Conservation (phyloP, 176 grass and related monocot genomes). For the Zea mays region DNA sequence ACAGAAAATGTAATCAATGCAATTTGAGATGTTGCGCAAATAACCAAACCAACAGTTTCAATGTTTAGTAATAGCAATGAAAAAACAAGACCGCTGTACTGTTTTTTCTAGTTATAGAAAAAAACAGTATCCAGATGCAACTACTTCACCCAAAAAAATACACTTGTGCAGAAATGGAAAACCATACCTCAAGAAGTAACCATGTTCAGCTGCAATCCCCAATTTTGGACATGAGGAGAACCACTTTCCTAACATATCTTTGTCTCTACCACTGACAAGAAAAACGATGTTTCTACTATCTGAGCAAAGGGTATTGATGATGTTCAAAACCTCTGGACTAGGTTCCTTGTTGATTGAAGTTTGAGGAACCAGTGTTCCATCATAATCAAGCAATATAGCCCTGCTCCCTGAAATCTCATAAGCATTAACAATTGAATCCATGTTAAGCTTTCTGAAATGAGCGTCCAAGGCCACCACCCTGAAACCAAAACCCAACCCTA, state of each 20-base stretch:
- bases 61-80: too few species aligned
- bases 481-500: conserved; percentile 92
- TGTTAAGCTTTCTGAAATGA: conserved; percentile 84
- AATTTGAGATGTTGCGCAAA: not conserved
- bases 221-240: conserved; percentile 71
- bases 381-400: conserved; percentile 88
- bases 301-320: conserved; percentile 78
- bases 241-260: conserved; percentile 60
- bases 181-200: conserved; percentile 77
- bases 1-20: not conserved
- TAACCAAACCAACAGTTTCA: not conserved
- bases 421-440: conserved; percentile 72
- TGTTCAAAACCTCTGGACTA: conserved; percentile 50
- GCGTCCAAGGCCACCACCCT: conserved; percentile 90
- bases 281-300: conserved; percentile 75
- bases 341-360: conserved; percentile 69
- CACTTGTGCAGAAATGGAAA: not conserved
- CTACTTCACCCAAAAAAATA: conserved; percentile 12
- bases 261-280: conserved; percentile 74
- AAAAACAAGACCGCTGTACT: not conserved
- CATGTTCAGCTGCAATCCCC: conserved; percentile 85
- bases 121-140: not conserved
- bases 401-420: conserved; percentile 70
- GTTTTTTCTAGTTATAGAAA: conserved; percentile 9
- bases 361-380: conserved; percentile 86